Evolutionary conservation across 2,329 filamentous ascomycete genomes (phyloP).

Genomic region (Hymenoscyphus infarciens): DNA sequence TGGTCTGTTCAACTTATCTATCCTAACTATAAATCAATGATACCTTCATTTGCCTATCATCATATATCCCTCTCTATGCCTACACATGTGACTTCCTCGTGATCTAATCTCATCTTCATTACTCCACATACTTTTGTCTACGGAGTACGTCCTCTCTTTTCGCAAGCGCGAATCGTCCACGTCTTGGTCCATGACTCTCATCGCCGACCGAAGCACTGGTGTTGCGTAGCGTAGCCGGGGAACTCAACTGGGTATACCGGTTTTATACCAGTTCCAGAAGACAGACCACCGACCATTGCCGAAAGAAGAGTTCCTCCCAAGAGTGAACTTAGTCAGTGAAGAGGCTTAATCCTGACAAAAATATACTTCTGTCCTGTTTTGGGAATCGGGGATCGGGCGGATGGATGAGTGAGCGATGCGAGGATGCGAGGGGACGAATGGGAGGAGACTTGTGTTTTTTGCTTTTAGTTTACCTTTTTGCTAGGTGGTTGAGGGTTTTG

Average conservation of each 20-base stretch:
- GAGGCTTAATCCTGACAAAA: not conserved
- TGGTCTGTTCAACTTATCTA: not conserved
- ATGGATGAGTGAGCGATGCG: too few species aligned
- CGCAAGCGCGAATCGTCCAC: not conserved
- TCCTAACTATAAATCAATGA: constrained; percentile 1
- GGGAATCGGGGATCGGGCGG: not conserved
- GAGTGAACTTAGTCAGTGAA: too few species aligned
- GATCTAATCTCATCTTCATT: too few species aligned
- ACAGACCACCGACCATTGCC: not conserved
- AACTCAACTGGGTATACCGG: not conserved
- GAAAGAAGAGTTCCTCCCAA: not conserved
- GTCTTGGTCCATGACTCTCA: not conserved
- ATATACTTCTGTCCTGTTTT: not conserved
- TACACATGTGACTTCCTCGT: not conserved
- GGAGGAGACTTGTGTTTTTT: not conserved
- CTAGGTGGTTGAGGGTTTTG: not conserved
- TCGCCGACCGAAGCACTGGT: not conserved
- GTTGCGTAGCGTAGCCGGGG: not conserved
- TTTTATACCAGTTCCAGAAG: not conserved
- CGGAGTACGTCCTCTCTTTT: not conserved
- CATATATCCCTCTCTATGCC: not conserved
- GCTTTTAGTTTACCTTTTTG: not conserved
- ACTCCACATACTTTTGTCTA: too few species aligned
- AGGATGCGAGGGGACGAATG: not conserved
- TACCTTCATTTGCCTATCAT: not conserved